phyloP scores from a whole-genome alignment of 2,329 filamentous ascomycete species.

The Berkeleyomyces basicola region DNA sequence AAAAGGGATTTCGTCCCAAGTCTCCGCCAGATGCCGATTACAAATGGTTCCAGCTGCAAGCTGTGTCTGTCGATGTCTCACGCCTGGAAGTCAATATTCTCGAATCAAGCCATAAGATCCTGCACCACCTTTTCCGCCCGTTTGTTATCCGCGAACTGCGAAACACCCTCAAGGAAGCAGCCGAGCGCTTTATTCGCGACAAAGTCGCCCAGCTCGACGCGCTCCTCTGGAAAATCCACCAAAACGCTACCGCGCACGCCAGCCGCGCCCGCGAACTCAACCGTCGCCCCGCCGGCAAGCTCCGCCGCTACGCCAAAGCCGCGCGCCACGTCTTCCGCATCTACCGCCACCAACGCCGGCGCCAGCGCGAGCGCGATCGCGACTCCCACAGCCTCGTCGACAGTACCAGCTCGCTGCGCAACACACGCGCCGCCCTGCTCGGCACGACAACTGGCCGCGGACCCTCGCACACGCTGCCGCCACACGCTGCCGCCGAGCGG shows the following conservation, averaged over 20 bases:
- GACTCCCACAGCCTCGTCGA: neutral
- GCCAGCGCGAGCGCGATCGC: neutral
- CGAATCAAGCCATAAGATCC: slow-evolving; percentile 85
- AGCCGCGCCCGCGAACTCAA: slow-evolving; percentile 43
- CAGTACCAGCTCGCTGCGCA: neutral
- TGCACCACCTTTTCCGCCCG: slow-evolving; percentile 78
- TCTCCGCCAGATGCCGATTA: neutral
- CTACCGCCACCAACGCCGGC: neutral
- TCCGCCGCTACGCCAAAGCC: slow-evolving; percentile 56
- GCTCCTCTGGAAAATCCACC: slow-evolving; percentile 59
- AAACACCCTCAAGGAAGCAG: slow-evolving; percentile 68
- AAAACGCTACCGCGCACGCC: slow-evolving; percentile 60
- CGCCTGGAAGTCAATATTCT: slow-evolving; percentile 76
- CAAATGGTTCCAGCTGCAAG: slow-evolving; percentile 87
- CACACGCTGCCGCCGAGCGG: neutral
- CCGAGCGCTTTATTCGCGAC: slow-evolving; percentile 80
- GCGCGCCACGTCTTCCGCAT: slow-evolving; percentile 6
- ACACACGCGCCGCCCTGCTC: neutral
- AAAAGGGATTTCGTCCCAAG: slow-evolving; percentile 36
- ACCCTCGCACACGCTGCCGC: neutral
- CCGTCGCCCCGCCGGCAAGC: slow-evolving; percentile 63
- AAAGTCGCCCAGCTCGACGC: slow-evolving; percentile 60
- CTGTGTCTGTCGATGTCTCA: slow-evolving; percentile 69
- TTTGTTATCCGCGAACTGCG: slow-evolving; percentile 69
- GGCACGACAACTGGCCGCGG: neutral